phyloP scores from a whole-genome alignment of 768 basidiomycete species.

The Podaxis sp. region DNA sequence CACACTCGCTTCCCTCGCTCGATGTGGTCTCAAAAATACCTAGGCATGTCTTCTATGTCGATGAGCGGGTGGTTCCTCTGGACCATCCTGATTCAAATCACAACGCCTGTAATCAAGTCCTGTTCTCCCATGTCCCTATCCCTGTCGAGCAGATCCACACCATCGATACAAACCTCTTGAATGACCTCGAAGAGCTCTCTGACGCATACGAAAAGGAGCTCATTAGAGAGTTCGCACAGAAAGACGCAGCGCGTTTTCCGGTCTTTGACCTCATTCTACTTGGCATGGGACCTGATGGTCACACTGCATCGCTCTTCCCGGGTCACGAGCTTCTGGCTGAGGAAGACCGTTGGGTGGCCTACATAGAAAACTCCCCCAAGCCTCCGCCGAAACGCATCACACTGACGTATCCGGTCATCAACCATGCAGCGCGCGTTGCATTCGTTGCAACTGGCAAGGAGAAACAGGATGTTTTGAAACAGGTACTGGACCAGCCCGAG shows the following conservation, averaged over 20 bases:
- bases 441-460: constrained; percentile 86
- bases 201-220: constrained; percentile 83
- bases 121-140: constrained; percentile 84
- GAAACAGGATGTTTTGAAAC: constrained; percentile 74
- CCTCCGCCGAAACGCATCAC: constrained; percentile 90
- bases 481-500: constrained; percentile 80
- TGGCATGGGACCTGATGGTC: constrained; percentile 97
- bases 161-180: constrained; percentile 65
- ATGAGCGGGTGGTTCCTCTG: constrained; percentile 93
- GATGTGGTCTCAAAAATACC: neutral
- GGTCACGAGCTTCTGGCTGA: constrained; percentile 84
- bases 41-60: constrained; percentile 98
- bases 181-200: constrained; percentile 77
- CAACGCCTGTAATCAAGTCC: constrained; percentile 61
- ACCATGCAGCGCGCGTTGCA: constrained; percentile 82
- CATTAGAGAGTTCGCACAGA: constrained; percentile 87
- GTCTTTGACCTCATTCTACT: constrained; percentile 96
- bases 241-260: constrained; percentile 93
- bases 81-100: constrained; percentile 95
- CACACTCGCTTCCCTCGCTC: neutral
- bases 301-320: constrained; percentile 97
- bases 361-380: constrained; percentile 91
- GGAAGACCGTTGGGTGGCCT: constrained; percentile 92
- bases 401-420: constrained; percentile 87
- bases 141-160: constrained; percentile 76